Evolutionary conservation across 2,329 filamentous ascomycete species (phyloP), one percentile per base, ranked within the genome.

Genomic region (Cytospora leucostoma): DNA sequence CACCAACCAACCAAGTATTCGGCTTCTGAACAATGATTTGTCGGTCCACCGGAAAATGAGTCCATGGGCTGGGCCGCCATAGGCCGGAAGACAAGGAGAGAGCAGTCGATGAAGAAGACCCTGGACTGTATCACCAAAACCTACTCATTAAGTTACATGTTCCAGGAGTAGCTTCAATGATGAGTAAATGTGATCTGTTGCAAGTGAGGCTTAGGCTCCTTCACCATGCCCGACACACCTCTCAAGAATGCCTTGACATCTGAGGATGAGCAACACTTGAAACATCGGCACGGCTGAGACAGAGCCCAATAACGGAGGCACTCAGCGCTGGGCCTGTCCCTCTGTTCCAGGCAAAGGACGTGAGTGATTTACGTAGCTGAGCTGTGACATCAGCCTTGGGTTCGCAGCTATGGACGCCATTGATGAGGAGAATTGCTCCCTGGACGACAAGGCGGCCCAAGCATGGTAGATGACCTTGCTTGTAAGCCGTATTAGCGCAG

Each of bases 161-260:
- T 17, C 38, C 37, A 38, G 37, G 37, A 15, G 37, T 10, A 44
- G 40, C 7, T 19, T 19, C 10, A 47, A 47, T 12, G 44, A 47
- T 47, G n/a, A 21, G 19, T 47, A 47, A 19, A 47, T 47, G 44
- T 47, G 44, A 19, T 47, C 44, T 19, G 44, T 27, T 47, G 44
- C 44, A 37, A 21, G 38, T 50, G 33, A 56, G 38, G 59, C 40
- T 49, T n/a, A 56, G 38, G 59, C 40, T 55, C 44, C 17, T 21
- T 21, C n/a, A 47, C n/a, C n/a, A 61, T 37, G 40, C 59, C 52
- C 51, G 44, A 55, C 59, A 47, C 44, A 47, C 44, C n/a, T 21
- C n/a, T 21, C 10, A 47, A 47, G n/a, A 47, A 19, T 47, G 44
- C 21, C 44, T 19, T 47, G 44, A 10, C n/a, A 21, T n/a, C 21